Conservation (phyloP, 2,329 filamentous ascomycete species). For the Bimuria novae-zelandiae region DNA sequence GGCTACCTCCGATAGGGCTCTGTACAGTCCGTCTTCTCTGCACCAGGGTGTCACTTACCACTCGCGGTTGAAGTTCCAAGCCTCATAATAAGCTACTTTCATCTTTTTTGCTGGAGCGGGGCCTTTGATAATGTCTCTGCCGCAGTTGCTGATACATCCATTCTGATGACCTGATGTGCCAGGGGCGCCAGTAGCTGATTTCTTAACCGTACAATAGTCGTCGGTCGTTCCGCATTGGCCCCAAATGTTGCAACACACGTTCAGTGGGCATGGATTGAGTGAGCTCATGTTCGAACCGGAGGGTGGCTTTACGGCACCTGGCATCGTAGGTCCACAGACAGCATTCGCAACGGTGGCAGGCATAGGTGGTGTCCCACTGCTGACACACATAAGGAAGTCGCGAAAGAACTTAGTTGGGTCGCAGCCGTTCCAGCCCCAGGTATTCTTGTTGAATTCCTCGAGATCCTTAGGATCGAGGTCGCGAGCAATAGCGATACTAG, state of each 20-base stretch:
- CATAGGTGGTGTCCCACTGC: conserved; percentile 15
- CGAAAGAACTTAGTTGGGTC: conserved; percentile 9
- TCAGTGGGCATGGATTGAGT: conserved; percentile 21
- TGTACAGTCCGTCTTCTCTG: too few relatives aligned
- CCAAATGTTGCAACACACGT: conserved; percentile 17
- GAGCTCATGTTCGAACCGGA: conserved; percentile 31
- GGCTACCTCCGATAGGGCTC: too few relatives aligned
- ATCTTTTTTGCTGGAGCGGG: neutral
- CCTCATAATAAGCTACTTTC: conserved; percentile 21
- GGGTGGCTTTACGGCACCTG: conserved; percentile 23
- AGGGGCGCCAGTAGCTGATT: conserved; percentile 11
- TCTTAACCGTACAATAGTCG: conserved; percentile 13
- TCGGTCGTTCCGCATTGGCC: conserved; percentile 19
- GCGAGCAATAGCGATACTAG: neutral
- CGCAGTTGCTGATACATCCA: conserved; percentile 1
- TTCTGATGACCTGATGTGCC: conserved; percentile 4
- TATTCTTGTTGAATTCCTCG: conserved; percentile 17
- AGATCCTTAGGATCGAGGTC: neutral
- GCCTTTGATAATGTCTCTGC: conserved; percentile 19
- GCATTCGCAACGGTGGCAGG: conserved; percentile 24
- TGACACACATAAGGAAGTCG: conserved; percentile 15
- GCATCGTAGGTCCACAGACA: neutral
- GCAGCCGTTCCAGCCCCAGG: conserved; percentile 23
- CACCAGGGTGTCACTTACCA: too few relatives aligned
- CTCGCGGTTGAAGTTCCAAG: conserved; percentile 11